A percentile compares a stretch with the other conserved stretches of the same genome.
These are phyloP conservation scores for Tilletia walkeri DNA, from an alignment of 1,284 basidiomycete genomes.

Conservation along the genomic window DNA sequence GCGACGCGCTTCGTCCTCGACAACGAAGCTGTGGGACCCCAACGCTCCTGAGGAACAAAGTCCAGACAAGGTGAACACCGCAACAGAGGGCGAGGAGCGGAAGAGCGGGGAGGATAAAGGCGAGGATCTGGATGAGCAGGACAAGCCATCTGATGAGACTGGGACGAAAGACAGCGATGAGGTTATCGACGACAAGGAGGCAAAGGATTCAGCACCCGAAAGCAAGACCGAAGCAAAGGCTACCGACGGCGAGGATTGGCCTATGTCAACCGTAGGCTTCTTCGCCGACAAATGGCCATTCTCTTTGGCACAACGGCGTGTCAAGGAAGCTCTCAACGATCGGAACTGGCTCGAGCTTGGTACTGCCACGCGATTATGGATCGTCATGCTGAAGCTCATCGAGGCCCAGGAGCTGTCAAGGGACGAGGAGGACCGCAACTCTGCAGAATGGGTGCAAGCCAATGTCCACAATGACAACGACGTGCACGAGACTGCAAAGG, in stretches of 20 bases:
- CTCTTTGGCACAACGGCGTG: constrained; percentile 38
- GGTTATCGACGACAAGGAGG: neutral
- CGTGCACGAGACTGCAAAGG: constrained; percentile 42
- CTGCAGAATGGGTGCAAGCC: constrained; percentile 47
- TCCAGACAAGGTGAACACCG: constrained; percentile 7
- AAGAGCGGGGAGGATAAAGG: neutral
- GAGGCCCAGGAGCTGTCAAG: constrained; percentile 44
- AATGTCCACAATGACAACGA: constrained; percentile 52
- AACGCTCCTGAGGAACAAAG: neutral
- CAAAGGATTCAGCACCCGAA: neutral
- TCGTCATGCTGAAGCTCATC: constrained; percentile 44
- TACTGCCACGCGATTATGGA: constrained; percentile 50
- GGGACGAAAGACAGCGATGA: neutral
- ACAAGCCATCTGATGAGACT: neutral
- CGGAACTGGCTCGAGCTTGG: constrained; percentile 51
- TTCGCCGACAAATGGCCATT: constrained; percentile 34
- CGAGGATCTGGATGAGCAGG: neutral
- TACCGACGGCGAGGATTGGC: constrained; percentile 7
- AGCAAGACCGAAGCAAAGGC: neutral
- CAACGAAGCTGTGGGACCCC: constrained; percentile 14
- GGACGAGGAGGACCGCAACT: constrained; percentile 35
- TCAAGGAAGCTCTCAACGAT: constrained; percentile 38
- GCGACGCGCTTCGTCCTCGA: constrained; percentile 27
- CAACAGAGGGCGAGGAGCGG: constrained; percentile 15
- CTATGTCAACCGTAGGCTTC: constrained; percentile 12